These are phyloP conservation scores for Microdochium trichocladiopsis DNA, from an alignment of 2,329 filamentous ascomycete genomes.

Conservation along the genomic window DNA sequence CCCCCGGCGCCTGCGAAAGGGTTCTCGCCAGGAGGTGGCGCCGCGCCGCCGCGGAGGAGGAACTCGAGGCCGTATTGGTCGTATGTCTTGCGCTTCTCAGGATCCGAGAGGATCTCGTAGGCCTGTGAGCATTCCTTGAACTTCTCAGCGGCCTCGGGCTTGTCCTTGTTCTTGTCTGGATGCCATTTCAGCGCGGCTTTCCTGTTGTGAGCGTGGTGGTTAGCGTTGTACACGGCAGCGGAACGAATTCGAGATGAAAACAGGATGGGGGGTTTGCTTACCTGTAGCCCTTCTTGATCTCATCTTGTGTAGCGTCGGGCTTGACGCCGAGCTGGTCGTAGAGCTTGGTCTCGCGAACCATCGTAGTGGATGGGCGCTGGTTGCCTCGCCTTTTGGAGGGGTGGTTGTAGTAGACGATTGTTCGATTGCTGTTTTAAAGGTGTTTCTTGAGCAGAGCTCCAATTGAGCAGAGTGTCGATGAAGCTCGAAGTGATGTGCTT, in stretches of 20 bases:
- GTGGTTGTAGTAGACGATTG: not conserved
- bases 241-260: not conserved
- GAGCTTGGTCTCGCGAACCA: conserved; percentile 93
- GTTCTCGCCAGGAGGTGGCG: conserved; percentile 58
- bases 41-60: conserved; percentile 70
- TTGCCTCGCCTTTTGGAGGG: not conserved
- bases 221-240: not conserved
- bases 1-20: conserved; percentile 51
- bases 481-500: too few relatives aligned
- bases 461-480: too few relatives aligned
- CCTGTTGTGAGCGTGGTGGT: conserved; percentile 30
- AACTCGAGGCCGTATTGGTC: conserved; percentile 94
- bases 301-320: conserved; percentile 76
- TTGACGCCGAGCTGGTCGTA: conserved; percentile 82
- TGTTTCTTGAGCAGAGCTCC: not conserved
- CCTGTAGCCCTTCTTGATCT: conserved; percentile 96
- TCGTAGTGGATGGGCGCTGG: conserved; percentile 31
- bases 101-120: conserved; percentile 95
- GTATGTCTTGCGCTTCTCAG: conserved; percentile 92
- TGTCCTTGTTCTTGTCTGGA: conserved; percentile 97
- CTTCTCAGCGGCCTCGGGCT: conserved; percentile 77
- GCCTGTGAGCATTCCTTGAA: conserved; percentile 98
- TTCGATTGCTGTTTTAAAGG: not conserved
- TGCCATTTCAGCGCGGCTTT: conserved; percentile 90
- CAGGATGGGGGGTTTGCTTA: conserved; percentile 37